phyloP scores from a whole-genome alignment of 2,329 filamentous ascomycete species.

The Neofusicoccum laricinum region DNA sequence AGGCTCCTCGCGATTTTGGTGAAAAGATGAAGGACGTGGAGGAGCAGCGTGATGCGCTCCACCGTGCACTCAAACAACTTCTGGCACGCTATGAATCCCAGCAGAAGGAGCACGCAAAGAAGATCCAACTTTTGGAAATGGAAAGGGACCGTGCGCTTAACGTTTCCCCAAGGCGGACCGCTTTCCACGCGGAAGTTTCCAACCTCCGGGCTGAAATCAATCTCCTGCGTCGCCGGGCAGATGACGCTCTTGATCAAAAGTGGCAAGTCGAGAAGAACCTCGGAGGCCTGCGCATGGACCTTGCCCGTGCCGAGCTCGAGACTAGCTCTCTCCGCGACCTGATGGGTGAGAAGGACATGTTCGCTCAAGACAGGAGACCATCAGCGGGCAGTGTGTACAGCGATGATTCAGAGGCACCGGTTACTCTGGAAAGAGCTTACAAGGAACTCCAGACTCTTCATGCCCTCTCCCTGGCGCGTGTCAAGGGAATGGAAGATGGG shows the following conservation, averaged over 20 bases:
- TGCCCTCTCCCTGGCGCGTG: slow-evolving; percentile 61
- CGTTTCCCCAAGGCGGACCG: slow-evolving; percentile 67
- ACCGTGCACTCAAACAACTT: slow-evolving; percentile 79
- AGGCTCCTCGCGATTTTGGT: slow-evolving; percentile 57
- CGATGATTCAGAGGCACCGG: slow-evolving; percentile 56
- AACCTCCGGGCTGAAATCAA: slow-evolving; percentile 81
- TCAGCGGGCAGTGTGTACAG: slow-evolving; percentile 23
- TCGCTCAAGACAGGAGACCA: slow-evolving; percentile 60
- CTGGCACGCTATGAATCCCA: slow-evolving; percentile 83
- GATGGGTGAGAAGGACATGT: slow-evolving; percentile 78
- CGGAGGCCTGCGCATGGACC: slow-evolving; percentile 87
- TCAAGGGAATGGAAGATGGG: slow-evolving; percentile 60
- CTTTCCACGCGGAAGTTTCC: slow-evolving; percentile 80
- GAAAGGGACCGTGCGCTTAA: slow-evolving; percentile 74
- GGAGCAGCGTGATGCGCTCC: slow-evolving; percentile 87
- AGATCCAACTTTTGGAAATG: slow-evolving; percentile 69
- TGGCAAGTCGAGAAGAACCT: slow-evolving; percentile 94
- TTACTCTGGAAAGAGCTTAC: slow-evolving; percentile 72
- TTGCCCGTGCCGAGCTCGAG: slow-evolving; percentile 92
- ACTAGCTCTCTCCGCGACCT: slow-evolving; percentile 77
- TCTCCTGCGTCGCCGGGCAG: slow-evolving; percentile 77
- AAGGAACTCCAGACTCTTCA: slow-evolving; percentile 72
- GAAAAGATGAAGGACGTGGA: slow-evolving; percentile 90
- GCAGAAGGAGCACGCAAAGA: slow-evolving; percentile 78
- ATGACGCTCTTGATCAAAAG: slow-evolving; percentile 92